Percentiles rank a stretch among this genome's conserved stretches.
Evolutionary conservation across 23 red algal genomes (phyloP).

Genomic region (Porphyridium purpureum): DNA sequence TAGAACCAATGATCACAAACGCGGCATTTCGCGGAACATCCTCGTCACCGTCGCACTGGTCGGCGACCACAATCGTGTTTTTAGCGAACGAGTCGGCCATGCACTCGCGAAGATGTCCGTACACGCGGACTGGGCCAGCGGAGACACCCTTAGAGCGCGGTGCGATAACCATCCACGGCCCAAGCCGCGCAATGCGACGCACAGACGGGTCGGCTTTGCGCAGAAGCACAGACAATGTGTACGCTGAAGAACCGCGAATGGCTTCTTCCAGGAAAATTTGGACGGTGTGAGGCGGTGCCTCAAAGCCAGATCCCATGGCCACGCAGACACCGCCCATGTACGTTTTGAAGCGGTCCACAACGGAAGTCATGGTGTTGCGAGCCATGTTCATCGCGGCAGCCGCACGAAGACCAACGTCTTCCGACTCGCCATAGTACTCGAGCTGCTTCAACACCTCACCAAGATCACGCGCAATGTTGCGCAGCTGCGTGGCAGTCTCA

Average conservation of each 20-base stretch:
- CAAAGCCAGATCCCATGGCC: constrained; percentile 44
- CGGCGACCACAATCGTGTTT: constrained; percentile 53
- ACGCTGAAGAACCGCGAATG: constrained; percentile 56
- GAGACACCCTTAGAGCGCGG: constrained; percentile 28
- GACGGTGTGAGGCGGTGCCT: constrained; percentile 26
- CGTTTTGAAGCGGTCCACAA: constrained; percentile 50
- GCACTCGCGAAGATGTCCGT: constrained; percentile 43
- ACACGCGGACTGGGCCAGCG: constrained; percentile 32
- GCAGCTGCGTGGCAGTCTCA: constrained; percentile 27
- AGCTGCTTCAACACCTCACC: constrained; percentile 27
- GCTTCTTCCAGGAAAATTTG: constrained; percentile 62
- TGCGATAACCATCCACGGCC: constrained; percentile 44
- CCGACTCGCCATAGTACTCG: constrained; percentile 42
- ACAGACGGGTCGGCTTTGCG: constrained; percentile 47
- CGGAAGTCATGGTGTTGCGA: constrained; percentile 29
- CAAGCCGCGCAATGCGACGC: constrained; percentile 51
- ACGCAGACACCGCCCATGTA: constrained; percentile 20
- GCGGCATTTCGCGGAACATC: constrained; percentile 62
- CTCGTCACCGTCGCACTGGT: constrained; percentile 57
- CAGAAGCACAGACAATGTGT: constrained; percentile 35
- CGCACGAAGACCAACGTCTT: constrained; percentile 64
- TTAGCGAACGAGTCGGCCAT: constrained; percentile 33
- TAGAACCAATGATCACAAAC: constrained; percentile 57
- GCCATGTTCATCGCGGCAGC: constrained; percentile 45
- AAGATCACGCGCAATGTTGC: constrained; percentile 29